Evolutionary conservation across 495 filamentous ascomycete species (phyloP).

Genomic region (Choiromyces venosus): DNA sequence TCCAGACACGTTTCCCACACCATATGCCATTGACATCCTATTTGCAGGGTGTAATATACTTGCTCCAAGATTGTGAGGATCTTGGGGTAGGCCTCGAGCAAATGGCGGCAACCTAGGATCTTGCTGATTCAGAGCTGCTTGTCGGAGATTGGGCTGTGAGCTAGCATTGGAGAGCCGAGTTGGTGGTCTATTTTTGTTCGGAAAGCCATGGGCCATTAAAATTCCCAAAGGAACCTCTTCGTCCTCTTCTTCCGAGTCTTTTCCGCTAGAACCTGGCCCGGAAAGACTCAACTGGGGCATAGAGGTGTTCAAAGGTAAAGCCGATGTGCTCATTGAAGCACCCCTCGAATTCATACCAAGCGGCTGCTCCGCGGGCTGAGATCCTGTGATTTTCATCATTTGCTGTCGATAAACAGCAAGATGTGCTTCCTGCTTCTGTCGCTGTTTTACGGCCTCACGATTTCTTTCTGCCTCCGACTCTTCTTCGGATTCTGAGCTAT

Average conservation of each 20-base stretch:
- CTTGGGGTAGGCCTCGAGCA: slow-evolving; percentile 75
- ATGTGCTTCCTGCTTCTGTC: slow-evolving; percentile 85
- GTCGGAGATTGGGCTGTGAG: slow-evolving; percentile 60
- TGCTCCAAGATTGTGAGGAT: slow-evolving; percentile 77
- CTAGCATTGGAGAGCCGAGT: slow-evolving; percentile 60
- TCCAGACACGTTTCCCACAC: slow-evolving; percentile 56
- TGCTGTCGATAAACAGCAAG: slow-evolving; percentile 85
- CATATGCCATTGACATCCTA: slow-evolving; percentile 70
- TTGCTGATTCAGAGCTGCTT: slow-evolving; percentile 41
- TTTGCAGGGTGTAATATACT: slow-evolving; percentile 67
- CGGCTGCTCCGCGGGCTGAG: slow-evolving; percentile 48
- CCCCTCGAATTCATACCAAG: slow-evolving; percentile 40
- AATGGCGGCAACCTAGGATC: slow-evolving; percentile 65
- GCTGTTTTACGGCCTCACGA: slow-evolving; percentile 64
- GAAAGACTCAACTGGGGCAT: slow-evolving; percentile 40
- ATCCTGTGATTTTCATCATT: slow-evolving; percentile 95
- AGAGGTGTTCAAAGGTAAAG: slow-evolving; percentile 43
- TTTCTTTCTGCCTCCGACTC: slow-evolving; percentile 77
- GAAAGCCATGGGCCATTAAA: slow-evolving; percentile 87
- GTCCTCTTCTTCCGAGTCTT: slow-evolving; percentile 63
- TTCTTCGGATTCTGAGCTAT: slow-evolving; percentile 62
- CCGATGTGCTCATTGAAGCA: slow-evolving; percentile 55
- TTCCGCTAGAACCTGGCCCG: slow-evolving; percentile 44
- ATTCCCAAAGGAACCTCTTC: slow-evolving; percentile 86
- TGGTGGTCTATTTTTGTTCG: slow-evolving; percentile 73